Evolutionary conservation across 2,329 filamentous ascomycete species (phyloP).

Genomic region (Colletotrichum simmondsii): DNA sequence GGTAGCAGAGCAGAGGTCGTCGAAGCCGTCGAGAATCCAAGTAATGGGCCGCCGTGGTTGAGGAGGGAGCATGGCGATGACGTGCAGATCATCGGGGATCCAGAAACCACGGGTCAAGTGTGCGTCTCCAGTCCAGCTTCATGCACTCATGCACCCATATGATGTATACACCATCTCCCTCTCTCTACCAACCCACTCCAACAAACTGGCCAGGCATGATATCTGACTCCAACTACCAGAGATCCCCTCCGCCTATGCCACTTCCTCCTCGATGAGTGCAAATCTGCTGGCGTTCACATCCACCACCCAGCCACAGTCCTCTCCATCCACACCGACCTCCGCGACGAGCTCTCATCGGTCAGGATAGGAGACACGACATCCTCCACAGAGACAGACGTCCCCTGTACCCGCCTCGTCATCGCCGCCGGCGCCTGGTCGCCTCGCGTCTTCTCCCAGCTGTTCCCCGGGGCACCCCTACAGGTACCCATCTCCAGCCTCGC

Average conservation of each 20-base stretch:
- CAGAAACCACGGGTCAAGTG: slow-evolving; percentile 73
- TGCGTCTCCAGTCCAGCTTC: slow-evolving; percentile 49
- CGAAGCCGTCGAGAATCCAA: slow-evolving; percentile 43
- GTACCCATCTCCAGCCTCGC: slow-evolving; percentile 72
- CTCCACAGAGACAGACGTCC: slow-evolving; percentile 61
- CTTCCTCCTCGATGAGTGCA: slow-evolving; percentile 70
- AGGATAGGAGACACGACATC: slow-evolving; percentile 57
- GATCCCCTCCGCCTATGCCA: slow-evolving; percentile 75
- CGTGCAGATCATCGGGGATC: slow-evolving; percentile 70
- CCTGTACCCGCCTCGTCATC: slow-evolving; percentile 74
- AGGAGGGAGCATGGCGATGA: slow-evolving; percentile 62
- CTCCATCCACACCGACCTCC: slow-evolving; percentile 60
- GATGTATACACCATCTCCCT: not conserved
- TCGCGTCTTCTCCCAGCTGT: slow-evolving; percentile 71
- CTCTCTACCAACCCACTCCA: not conserved
- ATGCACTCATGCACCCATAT: not conserved
- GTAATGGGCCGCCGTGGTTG: slow-evolving; percentile 67
- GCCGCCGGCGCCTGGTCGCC: slow-evolving; percentile 79
- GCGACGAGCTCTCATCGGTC: slow-evolving; percentile 62
- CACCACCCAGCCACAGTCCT: slow-evolving; percentile 72
- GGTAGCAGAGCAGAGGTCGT: slow-evolving; percentile 69
- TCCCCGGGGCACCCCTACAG: slow-evolving; percentile 62
- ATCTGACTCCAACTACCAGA: slow-evolving; percentile 47
- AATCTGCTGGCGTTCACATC: slow-evolving; percentile 70
- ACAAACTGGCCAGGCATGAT: not conserved